Percentiles rank a stretch among this genome's conserved stretches.
Evolutionary conservation across 257 asterid genomes (phyloP).

Genomic region (Ilex aquifolium): DNA sequence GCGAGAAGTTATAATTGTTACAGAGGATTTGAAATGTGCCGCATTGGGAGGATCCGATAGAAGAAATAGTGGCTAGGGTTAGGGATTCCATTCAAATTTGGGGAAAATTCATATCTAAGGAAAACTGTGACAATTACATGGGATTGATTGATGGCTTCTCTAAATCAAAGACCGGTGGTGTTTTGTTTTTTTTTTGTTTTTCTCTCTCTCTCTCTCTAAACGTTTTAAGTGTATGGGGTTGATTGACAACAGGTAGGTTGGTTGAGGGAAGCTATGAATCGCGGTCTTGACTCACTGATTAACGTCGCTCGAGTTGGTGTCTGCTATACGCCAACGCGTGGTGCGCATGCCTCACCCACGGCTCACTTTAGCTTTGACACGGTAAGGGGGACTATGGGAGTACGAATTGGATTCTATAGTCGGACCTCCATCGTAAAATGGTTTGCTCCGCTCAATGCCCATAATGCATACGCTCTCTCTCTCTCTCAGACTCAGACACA

Average conservation of each 20-base stretch:
- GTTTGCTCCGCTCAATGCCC: too few relatives aligned
- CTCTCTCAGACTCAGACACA: too few relatives aligned
- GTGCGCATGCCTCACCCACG: too few relatives aligned
- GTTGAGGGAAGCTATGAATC: background rate
- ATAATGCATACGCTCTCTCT: too few relatives aligned
- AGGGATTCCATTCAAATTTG: conserved; percentile 51
- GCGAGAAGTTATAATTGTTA: conserved; percentile 19
- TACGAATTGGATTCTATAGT: too few relatives aligned
- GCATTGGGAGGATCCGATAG: conserved; percentile 30
- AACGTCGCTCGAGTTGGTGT: background rate
- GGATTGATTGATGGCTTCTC: conserved; percentile 23
- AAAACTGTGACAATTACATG: conserved; percentile 26
- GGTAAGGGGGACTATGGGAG: too few relatives aligned
- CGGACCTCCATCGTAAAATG: too few relatives aligned
- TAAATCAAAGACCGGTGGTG: background rate
- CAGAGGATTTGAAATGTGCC: conserved; percentile 9
- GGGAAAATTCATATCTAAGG: conserved; percentile 48
- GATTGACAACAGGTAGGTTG: background rate
- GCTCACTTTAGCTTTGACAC: too few relatives aligned
- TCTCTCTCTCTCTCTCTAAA: background rate
- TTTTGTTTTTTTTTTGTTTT: too few relatives aligned
- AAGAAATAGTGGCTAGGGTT: conserved; percentile 38
- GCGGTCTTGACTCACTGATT: background rate
- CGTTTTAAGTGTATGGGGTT: background rate
- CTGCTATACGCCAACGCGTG: background rate